Base-by-base conservation (phyloP, 2,329 filamentous ascomycete genomes). In the Ceratocystis variospora region DNA sequence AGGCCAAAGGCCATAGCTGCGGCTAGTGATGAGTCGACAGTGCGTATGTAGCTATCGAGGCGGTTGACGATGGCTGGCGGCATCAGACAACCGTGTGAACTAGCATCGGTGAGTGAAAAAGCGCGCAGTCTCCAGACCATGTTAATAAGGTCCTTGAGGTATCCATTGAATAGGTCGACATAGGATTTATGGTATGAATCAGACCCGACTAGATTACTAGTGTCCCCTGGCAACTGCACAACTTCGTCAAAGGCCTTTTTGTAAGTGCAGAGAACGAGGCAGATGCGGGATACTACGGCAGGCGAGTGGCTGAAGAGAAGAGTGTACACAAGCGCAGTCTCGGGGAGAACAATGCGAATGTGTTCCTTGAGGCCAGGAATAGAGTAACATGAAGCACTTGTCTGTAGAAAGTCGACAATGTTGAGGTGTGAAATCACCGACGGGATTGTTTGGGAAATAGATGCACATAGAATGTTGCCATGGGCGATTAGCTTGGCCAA, bases 141-240 rank as follows among this genome's bases (percentile, higher is more conserved):
- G 73, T 95, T 95, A 77, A 89, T 92, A 41, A 91, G 81, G 72
- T 96, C 90, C 84, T 94, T 92, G 41, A 95, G 81, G 73, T 88
- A 91, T 25, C 87, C 87, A 73, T 96, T 96, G 77, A 94, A 92
- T 28, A 81, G 77, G 69, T 84, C 83, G 50, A 90, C 82, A 66
- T 87, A 83, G 41, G 79, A 76, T 53, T 82, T 79, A 33, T 84
- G 79, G 68, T 86, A 87, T 10, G 76, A 73, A 19, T 74, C 73
- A 73, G 79, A 73, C 65, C 77, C 70, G 77, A 83, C 83, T 67
- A 86, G 84, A 10, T 48, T 48, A 28, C n/a, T 37, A 1, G 31
- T 41, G 50, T 45, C 15, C 19, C 31, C 17, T 1, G 41, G 59
- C 12, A 68, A 41, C 12, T 63, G 50, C 3, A 68, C 63, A 19